phyloP scores from a whole-genome alignment of 2,329 filamentous ascomycete species.

The Beauveria varroae region DNA sequence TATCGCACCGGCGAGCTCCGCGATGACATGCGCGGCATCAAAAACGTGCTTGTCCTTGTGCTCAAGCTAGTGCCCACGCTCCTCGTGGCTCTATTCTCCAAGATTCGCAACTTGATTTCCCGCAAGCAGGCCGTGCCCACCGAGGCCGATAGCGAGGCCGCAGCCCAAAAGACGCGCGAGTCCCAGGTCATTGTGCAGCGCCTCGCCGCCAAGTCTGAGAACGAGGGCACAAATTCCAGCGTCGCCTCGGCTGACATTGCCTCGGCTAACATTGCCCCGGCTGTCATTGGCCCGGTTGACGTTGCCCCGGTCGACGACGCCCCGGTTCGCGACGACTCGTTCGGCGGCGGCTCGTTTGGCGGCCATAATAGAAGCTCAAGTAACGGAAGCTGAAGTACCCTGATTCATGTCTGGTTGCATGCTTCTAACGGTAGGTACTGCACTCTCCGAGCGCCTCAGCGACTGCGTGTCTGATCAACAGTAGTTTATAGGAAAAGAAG shows the following conservation, averaged over 20 bases:
- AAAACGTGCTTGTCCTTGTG: neutral
- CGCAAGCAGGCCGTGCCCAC: neutral
- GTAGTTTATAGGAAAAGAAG: neutral
- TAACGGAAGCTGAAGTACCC: neutral
- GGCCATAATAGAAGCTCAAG: no score
- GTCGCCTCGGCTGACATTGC: neutral
- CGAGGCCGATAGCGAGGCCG: neutral
- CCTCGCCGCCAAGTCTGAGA: neutral
- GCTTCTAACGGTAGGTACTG: neutral
- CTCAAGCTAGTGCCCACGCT: neutral
- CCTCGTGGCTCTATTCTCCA: neutral
- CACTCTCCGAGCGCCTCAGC: neutral
- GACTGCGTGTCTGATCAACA: neutral
- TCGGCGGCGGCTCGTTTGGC: neutral
- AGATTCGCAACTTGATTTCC: neutral
- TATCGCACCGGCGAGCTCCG: neutral
- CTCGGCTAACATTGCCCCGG: no score
- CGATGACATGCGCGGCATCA: neutral
- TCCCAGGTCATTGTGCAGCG: neutral
- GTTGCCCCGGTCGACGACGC: no score
- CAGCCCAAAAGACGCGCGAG: neutral
- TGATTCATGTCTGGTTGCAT: neutral
- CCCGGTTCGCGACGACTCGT: no score
- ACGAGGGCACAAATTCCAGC: neutral
- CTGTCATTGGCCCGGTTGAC: no score